phyloP scores from a whole-genome alignment of 352 stramenopile genomes.

The Phytopythium ostracodes region DNA sequence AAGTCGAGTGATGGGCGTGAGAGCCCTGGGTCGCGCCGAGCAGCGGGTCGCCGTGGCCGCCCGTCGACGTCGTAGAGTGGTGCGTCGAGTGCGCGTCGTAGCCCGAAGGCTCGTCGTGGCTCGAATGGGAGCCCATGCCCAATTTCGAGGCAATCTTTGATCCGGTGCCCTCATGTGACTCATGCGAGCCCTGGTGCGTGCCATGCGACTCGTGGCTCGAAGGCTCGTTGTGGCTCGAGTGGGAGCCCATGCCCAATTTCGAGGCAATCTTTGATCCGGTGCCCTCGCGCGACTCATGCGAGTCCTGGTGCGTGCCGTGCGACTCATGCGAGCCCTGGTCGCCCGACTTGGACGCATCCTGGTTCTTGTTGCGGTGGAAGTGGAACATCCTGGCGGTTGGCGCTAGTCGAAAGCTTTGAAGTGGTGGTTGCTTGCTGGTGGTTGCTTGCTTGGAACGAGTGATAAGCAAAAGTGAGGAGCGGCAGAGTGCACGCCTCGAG shows the following conservation, averaged over 20 bases:
- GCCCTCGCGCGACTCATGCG: not conserved
- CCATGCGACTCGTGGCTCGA: not conserved
- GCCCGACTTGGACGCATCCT: not conserved
- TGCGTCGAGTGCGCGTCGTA: not conserved
- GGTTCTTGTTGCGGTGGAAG: constrained; percentile 2
- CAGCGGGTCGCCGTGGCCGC: not conserved
- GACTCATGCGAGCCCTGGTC: not conserved
- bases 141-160: not conserved
- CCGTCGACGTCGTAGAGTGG: not conserved
- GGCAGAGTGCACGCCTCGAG: not conserved
- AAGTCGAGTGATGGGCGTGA: not conserved
- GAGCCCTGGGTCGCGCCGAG: not conserved
- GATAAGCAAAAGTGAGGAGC: not conserved
- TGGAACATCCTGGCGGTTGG: not conserved
- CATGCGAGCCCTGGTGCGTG: too few relatives aligned
- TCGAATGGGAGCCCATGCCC: not conserved
- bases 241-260: not conserved
- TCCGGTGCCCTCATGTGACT: not conserved
- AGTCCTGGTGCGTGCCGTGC: too few relatives aligned
- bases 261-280: not conserved
- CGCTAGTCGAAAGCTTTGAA: not conserved
- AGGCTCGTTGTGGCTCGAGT: too few relatives aligned
- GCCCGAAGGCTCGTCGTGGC: too few relatives aligned
- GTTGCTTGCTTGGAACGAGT: not conserved
- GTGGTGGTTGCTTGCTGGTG: not conserved